phyloP scores from a whole-genome alignment of 257 asterid genomes.

The Jacaranda mimosifolia region DNA sequence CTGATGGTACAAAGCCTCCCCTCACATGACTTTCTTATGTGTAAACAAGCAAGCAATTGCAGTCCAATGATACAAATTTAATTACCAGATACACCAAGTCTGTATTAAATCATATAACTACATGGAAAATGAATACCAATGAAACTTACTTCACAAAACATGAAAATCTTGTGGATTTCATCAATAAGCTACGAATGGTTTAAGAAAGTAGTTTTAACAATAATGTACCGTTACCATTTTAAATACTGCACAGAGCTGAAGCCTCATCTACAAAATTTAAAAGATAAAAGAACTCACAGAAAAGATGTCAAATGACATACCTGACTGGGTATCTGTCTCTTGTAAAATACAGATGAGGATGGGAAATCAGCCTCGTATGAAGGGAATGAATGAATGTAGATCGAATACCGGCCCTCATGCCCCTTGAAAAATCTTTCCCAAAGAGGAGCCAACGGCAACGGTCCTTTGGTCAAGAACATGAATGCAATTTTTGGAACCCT shows the following conservation, averaged over 20 bases:
- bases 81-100: not conserved
- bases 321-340: constrained; percentile 76
- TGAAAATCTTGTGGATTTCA: not conserved
- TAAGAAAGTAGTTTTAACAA: not conserved
- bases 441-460: constrained; percentile 63
- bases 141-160: constrained; percentile 1
- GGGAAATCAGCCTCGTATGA: constrained; percentile 50
- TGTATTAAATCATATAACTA: not conserved
- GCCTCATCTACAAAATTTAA: not conserved
- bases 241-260: too few relatives aligned
- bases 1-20: not conserved
- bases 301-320: constrained; percentile 31
- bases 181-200: not conserved
- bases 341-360: constrained; percentile 57
- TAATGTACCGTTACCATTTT: not conserved
- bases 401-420: constrained; percentile 55
- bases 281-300: not conserved
- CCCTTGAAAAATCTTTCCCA: constrained; percentile 81
- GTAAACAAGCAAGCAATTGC: constrained; percentile 24
- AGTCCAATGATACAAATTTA: not conserved
- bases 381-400: constrained; percentile 66
- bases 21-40: not conserved
- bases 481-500: constrained; percentile 67
- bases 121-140: not conserved
- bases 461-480: constrained; percentile 77